A percentile compares a stretch with the other conserved stretches of the same genome.
Evolutionary conservation across 805 yeast genomes (phyloP).

Genomic region (Candida gorgasii): DNA sequence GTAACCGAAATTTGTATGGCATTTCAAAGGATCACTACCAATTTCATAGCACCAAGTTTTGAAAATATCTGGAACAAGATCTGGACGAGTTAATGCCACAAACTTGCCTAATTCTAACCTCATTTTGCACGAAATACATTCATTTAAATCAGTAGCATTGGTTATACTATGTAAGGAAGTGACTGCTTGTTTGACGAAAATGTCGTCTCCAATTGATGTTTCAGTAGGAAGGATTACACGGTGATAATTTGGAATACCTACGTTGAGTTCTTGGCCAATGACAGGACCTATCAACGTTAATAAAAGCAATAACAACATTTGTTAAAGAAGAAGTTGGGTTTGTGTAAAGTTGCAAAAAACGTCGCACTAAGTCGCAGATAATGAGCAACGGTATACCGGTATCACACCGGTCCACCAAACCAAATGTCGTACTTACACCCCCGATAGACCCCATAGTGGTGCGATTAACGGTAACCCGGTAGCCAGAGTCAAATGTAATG

Average conservation of each 20-base stretch:
- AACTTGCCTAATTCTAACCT: constrained; percentile 18
- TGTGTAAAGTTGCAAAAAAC: background rate
- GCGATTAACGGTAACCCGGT: too few species aligned
- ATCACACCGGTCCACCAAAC: too few species aligned
- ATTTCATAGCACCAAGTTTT: constrained; percentile 45
- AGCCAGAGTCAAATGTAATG: too few species aligned
- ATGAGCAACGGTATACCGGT: too few species aligned
- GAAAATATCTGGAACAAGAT: constrained; percentile 41
- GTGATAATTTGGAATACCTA: background rate
- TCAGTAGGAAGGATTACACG: background rate
- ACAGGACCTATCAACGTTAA: background rate
- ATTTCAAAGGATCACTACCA: constrained; percentile 32
- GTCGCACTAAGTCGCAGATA: too few species aligned
- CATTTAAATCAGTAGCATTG: constrained; percentile 37
- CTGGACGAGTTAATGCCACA: constrained; percentile 39
- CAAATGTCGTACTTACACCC: too few species aligned
- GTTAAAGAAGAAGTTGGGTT: background rate
- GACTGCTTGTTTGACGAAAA: constrained; percentile 15
- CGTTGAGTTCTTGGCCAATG: background rate
- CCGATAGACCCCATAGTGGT: too few species aligned
- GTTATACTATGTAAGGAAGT: constrained; percentile 30
- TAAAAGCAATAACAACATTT: background rate
- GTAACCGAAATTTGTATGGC: constrained; percentile 24
- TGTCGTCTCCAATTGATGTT: constrained; percentile 1
- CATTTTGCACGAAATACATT: constrained; percentile 55